phyloP scores from a whole-genome alignment of 148 eudicot genomes.

The Fagopyrum tataricum region DNA sequence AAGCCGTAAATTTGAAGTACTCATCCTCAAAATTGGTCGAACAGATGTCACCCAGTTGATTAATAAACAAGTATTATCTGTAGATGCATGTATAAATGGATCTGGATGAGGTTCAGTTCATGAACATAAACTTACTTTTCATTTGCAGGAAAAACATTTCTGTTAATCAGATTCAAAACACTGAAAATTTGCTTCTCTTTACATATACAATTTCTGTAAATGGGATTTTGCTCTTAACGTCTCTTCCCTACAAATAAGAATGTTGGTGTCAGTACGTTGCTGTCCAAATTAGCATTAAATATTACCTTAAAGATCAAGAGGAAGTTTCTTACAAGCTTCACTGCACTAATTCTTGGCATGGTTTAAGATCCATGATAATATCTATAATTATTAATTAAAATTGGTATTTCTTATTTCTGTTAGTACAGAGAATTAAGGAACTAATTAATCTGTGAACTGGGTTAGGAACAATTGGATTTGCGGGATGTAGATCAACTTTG shows the following conservation, averaged over 20 bases:
- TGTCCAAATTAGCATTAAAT: not conserved
- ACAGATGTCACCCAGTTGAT: not conserved
- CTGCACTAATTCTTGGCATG: not conserved
- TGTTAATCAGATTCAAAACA: conserved; percentile 1
- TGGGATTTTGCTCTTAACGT: not conserved
- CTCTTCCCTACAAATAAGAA: conserved; percentile 2
- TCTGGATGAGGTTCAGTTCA: not conserved
- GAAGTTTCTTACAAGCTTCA: conserved; percentile 5
- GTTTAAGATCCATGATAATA: not conserved
- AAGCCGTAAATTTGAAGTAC: too few species aligned
- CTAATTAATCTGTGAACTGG: not conserved
- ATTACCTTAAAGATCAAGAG: not conserved
- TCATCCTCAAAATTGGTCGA: too few species aligned
- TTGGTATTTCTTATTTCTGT: too few species aligned
- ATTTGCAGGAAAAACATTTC: not conserved
- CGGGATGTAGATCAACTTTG: not conserved
- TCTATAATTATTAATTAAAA: not conserved
- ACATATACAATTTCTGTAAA: not conserved
- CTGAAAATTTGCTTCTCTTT: not conserved
- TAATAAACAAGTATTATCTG: not conserved
- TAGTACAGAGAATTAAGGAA: not conserved
- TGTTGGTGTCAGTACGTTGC: conserved; percentile 11
- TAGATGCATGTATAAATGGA: not conserved
- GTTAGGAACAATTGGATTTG: not conserved
- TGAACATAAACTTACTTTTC: not conserved